Percentiles rank a stretch among this genome's conserved stretches.
Conservation (phyloP, 2,329 filamentous ascomycete species). For the Podosphaera fusca region DNA sequence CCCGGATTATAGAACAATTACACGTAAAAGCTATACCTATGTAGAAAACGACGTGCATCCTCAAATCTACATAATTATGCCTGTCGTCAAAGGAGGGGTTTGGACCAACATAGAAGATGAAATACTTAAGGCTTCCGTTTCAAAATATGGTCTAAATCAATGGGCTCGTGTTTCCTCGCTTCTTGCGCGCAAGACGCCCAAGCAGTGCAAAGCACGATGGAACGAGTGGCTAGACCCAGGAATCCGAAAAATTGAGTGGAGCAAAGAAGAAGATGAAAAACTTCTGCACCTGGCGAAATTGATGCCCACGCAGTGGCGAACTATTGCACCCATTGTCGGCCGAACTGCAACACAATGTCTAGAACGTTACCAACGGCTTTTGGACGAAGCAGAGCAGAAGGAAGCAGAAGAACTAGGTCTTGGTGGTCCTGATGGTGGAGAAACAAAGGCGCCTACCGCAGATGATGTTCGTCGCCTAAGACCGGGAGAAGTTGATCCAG, state of each 20-base stretch:
- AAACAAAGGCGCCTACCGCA: constrained; percentile 68
- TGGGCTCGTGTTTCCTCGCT: constrained; percentile 97
- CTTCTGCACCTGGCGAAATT: constrained; percentile 88
- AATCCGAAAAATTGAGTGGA: constrained; percentile 98
- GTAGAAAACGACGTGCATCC: too few species aligned
- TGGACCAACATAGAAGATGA: constrained; percentile 75
- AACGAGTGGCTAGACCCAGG: constrained; percentile 93
- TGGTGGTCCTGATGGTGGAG: constrained; percentile 65
- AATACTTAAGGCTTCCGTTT: constrained; percentile 72
- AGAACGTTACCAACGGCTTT: constrained; percentile 85
- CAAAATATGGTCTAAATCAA: constrained; percentile 88
- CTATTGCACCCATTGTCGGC: constrained; percentile 89
- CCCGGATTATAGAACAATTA: too few species aligned
- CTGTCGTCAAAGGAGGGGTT: constrained; percentile 51
- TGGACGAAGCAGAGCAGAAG: constrained; percentile 83
- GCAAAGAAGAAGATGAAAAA: constrained; percentile 95
- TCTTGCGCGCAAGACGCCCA: constrained; percentile 87
- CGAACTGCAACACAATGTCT: constrained; percentile 92
- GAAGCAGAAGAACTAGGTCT: constrained; percentile 65
- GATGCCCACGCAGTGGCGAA: constrained; percentile 98
- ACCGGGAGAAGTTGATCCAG: constrained; percentile 89
- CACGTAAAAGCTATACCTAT: too few species aligned
- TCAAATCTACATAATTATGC: constrained; percentile 25
- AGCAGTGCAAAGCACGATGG: constrained; percentile 98
- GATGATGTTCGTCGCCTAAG: constrained; percentile 76